Evolutionary conservation across 2,329 filamentous ascomycete species (phyloP).

Genomic region (Fusarium sterilihyphosum): DNA sequence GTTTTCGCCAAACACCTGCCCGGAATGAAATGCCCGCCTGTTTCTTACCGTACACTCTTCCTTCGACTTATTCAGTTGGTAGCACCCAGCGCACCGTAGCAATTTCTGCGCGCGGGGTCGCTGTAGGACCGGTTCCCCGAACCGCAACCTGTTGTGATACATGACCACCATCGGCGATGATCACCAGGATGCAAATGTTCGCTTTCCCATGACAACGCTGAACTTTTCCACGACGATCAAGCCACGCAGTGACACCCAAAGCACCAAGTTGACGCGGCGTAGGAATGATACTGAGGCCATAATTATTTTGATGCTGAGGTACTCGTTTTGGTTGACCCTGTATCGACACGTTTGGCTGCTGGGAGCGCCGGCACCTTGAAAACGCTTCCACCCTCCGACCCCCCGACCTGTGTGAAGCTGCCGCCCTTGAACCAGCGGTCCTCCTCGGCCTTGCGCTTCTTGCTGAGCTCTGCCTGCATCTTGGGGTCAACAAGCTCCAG

Average conservation of each 20-base stretch:
- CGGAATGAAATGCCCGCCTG: background rate
- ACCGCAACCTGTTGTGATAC: conserved; percentile 5
- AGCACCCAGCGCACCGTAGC: background rate
- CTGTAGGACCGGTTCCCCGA: background rate
- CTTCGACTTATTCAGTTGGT: background rate
- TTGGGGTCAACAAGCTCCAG: conserved; percentile 96
- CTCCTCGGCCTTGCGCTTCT: conserved; percentile 93
- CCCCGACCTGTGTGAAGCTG: conserved; percentile 89
- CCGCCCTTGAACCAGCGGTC: conserved; percentile 97
- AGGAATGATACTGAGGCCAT: background rate
- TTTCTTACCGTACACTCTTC: background rate
- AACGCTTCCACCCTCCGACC: conserved; percentile 61
- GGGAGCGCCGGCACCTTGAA: conserved; percentile 88
- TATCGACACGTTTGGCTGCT: conserved; percentile 72
- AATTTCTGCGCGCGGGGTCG: background rate
- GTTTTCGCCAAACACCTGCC: conserved; percentile 33
- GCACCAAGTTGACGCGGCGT: background rate
- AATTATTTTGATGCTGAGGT: conserved; percentile 43
- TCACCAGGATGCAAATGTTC: conserved; percentile 34
- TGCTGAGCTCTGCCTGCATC: conserved; percentile 83
- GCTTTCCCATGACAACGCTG: conserved; percentile 16
- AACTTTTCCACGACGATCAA: conserved; percentile 28
- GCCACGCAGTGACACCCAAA: background rate
- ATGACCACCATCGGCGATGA: conserved; percentile 16
- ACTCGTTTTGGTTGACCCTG: conserved; percentile 50